Evolutionary conservation across 2,329 filamentous ascomycete genomes (phyloP).

Genomic region (Alternaria ventricosa): DNA sequence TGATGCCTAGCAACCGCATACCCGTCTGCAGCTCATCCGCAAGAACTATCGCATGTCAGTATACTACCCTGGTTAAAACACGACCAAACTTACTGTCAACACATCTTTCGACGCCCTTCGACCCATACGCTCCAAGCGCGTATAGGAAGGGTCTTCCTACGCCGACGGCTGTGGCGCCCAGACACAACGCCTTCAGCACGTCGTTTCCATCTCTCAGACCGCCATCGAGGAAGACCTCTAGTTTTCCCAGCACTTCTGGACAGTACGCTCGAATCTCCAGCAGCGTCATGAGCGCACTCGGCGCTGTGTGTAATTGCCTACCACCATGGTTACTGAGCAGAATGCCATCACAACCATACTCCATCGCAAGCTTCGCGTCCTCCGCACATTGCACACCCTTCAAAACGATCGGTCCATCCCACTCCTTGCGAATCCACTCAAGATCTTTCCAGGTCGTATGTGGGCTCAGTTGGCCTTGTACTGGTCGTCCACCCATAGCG

Average conservation of each 20-base stretch:
- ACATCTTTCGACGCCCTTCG: conserved; percentile 44
- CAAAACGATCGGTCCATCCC: conserved; percentile 51
- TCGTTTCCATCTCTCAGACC: conserved; percentile 48
- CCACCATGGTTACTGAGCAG: conserved; percentile 62
- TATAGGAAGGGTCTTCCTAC: conserved; percentile 49
- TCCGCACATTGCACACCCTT: conserved; percentile 56
- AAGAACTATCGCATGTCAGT: conserved; percentile 42
- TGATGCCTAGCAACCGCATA: conserved; percentile 71
- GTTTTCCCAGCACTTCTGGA: conserved; percentile 44
- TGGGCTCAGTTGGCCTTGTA: conserved; percentile 45
- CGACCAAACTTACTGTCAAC: conserved; percentile 42
- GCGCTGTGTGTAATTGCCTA: conserved; percentile 56
- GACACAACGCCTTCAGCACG: conserved; percentile 48
- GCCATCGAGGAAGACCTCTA: conserved; percentile 49
- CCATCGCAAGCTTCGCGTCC: conserved; percentile 54
- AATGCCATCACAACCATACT: conserved; percentile 56
- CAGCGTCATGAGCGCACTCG: conserved; percentile 46
- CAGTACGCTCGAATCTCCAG: conserved; percentile 48
- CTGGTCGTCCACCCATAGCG: conserved; percentile 61
- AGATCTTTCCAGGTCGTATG: conserved; percentile 60
- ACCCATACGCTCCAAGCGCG: conserved; percentile 47
- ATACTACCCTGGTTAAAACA: not conserved
- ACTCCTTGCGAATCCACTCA: conserved; percentile 51
- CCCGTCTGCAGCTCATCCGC: conserved; percentile 69
- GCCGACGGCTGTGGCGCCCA: conserved; percentile 49